phyloP scores from a whole-genome alignment of 2,329 filamentous ascomycete genomes.

The Sporothrix mexicana region DNA sequence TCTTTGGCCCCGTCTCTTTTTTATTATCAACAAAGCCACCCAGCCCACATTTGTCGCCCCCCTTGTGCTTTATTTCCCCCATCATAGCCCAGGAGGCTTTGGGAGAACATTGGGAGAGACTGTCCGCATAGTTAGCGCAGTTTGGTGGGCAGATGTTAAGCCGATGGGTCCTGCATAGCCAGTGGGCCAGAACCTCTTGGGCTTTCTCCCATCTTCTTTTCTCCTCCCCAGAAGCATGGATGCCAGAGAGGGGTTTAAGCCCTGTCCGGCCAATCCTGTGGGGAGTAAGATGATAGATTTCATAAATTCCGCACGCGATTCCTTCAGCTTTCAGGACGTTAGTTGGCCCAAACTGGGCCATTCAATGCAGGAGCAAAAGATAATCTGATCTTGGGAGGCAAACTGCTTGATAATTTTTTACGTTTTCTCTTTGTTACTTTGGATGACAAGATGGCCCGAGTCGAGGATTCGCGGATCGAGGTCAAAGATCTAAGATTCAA shows the following conservation, averaged over 20 bases:
- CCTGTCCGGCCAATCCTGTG: conserved; percentile 20
- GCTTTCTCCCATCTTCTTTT: not conserved
- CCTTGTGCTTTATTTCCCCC: too few species aligned
- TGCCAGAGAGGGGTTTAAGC: conserved; percentile 19
- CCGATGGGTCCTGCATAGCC: not conserved
- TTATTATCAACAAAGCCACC: not conserved
- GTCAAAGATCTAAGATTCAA: not conserved
- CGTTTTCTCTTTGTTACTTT: conserved; percentile 3
- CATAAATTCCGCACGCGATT: not conserved
- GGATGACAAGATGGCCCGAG: not conserved
- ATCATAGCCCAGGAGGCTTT: not conserved
- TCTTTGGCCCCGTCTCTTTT: not conserved
- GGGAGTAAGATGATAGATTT: not conserved
- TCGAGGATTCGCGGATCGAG: conserved; percentile 1
- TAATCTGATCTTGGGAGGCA: not conserved
- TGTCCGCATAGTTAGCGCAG: not conserved
- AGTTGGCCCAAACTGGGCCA: not conserved
- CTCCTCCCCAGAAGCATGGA: not conserved
- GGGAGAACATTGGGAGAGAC: not conserved
- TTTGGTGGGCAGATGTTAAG: not conserved
- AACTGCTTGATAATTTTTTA: not conserved
- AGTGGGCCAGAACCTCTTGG: conserved; percentile 17
- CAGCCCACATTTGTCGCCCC: not conserved
- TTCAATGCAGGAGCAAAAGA: not conserved
- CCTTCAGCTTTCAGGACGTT: not conserved